Evolutionary conservation across 192 early-diverging fungal species (phyloP), one percentile per base, ranked within the genome.

Genomic region (Powellomyces hirtus): DNA sequence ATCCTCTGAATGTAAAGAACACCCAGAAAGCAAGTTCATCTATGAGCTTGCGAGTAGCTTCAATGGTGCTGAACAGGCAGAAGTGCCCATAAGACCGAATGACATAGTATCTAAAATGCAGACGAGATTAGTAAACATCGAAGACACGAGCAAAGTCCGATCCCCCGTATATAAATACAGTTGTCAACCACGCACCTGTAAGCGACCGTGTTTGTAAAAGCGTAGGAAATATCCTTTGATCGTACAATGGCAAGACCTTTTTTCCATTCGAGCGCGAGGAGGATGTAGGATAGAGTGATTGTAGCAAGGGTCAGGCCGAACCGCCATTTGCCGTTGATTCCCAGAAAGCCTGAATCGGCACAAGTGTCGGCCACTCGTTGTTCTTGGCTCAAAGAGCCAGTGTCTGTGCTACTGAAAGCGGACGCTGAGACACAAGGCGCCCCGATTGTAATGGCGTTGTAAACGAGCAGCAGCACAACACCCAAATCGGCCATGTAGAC

Each of bases 1-100:
- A 93, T 88, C 91, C 88, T 76, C 89, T 86, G 62, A 94, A 87
- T n/a, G 81, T 79, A 73, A 94, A 94, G 66, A 90, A 95, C n/a
- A 91, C 88, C 77, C 84, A 94, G 68, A 93, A 94, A 6, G 92
- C 90, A 1, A 93, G 26, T 1, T 81, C 69, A 51, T 95, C 93
- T 22, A 79, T 79, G 7, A 60, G 57, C 74, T 81, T 89, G 16
- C 80, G 83, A 1, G 86, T 84, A 45, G 82, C 77, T 45, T 92
- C 77, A 57, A 95, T 88, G 40, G 88, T 79, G 4, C 71, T 49
- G 70, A 95, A 95, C 42, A 95, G 82, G 75, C 93, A 95, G 62
- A 84, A 95, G 78, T 94, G 87, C 13, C 87, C 70, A 72, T 91
- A 94, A 13, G 84, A 88, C 30, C 81, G 78, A 36, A 93, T 66